A percentile compares a stretch with the other conserved stretches of the same genome.
These are phyloP conservation scores for Sodiomyces alkalinus DNA, from an alignment of 2,329 filamentous ascomycete species.

Conservation along the genomic window DNA sequence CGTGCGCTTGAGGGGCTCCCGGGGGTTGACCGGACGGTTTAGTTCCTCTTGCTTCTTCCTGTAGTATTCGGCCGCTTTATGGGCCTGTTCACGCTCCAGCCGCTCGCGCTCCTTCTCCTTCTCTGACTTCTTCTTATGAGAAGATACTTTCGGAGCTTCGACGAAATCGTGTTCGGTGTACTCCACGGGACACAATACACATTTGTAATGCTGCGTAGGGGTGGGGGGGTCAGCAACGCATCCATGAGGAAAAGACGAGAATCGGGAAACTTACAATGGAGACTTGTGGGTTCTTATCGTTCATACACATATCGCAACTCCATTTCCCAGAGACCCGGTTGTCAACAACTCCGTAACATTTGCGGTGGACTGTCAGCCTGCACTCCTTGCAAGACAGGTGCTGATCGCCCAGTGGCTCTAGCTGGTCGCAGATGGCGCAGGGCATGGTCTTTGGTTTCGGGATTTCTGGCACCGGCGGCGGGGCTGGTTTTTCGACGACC, in stretches of 20 bases:
- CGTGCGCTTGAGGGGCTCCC: constrained; percentile 85
- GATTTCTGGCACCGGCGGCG: constrained; percentile 55
- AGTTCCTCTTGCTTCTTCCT: constrained; percentile 68
- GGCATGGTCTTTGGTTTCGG: constrained; percentile 67
- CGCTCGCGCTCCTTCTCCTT: constrained; percentile 83
- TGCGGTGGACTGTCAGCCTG: constrained; percentile 76
- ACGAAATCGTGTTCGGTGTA: constrained; percentile 71
- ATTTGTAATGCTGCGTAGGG: constrained; percentile 61
- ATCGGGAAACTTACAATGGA: constrained; percentile 54
- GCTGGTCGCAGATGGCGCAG: constrained; percentile 68
- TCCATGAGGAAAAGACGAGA: constrained; percentile 1
- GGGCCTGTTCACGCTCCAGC: constrained; percentile 68
- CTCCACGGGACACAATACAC: constrained; percentile 77
- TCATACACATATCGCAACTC: constrained; percentile 90
- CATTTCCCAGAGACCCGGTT: constrained; percentile 63
- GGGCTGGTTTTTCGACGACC: constrained; percentile 40
- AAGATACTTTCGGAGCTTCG: constrained; percentile 61
- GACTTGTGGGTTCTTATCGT: constrained; percentile 81
- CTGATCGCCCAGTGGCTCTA: constrained; percentile 57
- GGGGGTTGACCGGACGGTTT: constrained; percentile 67
- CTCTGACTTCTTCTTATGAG: constrained; percentile 80
- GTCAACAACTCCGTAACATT: constrained; percentile 75
- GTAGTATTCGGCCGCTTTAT: constrained; percentile 68
- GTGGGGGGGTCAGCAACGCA: constrained; percentile 14
- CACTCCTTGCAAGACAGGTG: constrained; percentile 75